phyloP scores from a whole-genome alignment of 2,329 filamentous ascomycete species.

The Exophiala viscosa region DNA sequence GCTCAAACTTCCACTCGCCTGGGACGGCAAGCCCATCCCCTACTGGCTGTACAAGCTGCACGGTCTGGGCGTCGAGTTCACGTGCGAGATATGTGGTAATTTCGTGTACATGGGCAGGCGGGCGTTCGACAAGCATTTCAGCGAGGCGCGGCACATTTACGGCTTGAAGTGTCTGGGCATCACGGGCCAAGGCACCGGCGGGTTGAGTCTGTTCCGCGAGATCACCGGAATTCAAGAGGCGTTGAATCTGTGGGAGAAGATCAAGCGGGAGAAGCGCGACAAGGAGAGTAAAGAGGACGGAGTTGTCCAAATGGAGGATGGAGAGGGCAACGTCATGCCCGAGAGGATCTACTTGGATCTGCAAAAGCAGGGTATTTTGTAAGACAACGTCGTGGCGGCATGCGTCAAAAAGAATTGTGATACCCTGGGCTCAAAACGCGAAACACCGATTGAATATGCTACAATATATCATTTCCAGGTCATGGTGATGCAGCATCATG shows the following conservation, averaged over 20 bases:
- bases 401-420: neutral
- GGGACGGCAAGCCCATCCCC: constrained; percentile 98
- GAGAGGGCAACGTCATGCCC: constrained; percentile 96
- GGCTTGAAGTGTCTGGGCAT: constrained; percentile 92
- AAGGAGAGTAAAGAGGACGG: constrained; percentile 58
- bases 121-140: constrained; percentile 98
- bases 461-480: constrained; percentile 3
- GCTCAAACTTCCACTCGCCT: constrained; percentile 88
- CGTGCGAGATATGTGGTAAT: constrained; percentile 95
- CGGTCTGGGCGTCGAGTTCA: constrained; percentile 88
- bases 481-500: neutral
- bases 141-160: constrained; percentile 87
- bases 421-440: neutral
- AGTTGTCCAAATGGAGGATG: constrained; percentile 97
- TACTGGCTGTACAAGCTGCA: constrained; percentile 99
- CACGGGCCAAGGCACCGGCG: constrained; percentile 50
- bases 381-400: constrained; percentile 28
- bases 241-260: constrained; percentile 84
- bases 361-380: constrained; percentile 84
- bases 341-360: constrained; percentile 97
- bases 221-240: constrained; percentile 92
- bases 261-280: constrained; percentile 71
- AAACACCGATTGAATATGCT: neutral
- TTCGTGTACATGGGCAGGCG: constrained; percentile 98
- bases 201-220: constrained; percentile 85